Evolutionary conservation across 2,329 filamentous ascomycete species (phyloP), one percentile per base, ranked within the genome.

Genomic region (Trichophyton schoenleinii): DNA sequence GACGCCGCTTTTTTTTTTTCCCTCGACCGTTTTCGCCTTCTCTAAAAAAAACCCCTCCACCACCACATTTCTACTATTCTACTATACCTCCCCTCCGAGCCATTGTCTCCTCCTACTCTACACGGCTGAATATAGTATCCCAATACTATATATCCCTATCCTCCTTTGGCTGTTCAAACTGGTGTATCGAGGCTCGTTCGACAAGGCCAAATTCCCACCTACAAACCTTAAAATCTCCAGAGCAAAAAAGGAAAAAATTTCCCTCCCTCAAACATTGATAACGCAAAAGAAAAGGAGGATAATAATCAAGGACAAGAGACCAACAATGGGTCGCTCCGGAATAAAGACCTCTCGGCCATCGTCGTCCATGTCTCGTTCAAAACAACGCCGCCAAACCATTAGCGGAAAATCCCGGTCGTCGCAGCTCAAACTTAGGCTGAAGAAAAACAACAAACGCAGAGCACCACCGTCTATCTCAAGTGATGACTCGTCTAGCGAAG

Each of bases 401-500:
- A 60, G 36, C 62, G 65, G 31, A 60, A 58, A 58, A 28, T 58
- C 57, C 15, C 57, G 57, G 1, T 36, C 44, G n/a, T 42, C 58
- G 18, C 41, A 48, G 41, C 41, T 46, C n/a, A 59, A 62, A 44
- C 60, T 59, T 18, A 58, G 22, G 42, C 25, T 59, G 41, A 49
- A 59, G 48, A 44, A 38, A 1, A 63, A 64, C 13, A 65, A 64
- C 38, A 63, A 61, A 52, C 52, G 60, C 69, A 67, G 58, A 68
- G 69, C 58, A 60, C 64, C 36, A 60, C 69, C 42, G 60, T 68
- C 44, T 67, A 66, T 22, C 62, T 61, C 61, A 4, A 60, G 57
- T 58, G 71, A 71, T 25, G 72, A 71, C 7, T 72, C 73, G 52
- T 73, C 74, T 52, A 72, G 72, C 65, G 73, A 73, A 11, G 75